Evolutionary conservation across 345 rosid species (phyloP), one percentile per base, ranked within the genome.

Genomic region (Salix exigua): DNA sequence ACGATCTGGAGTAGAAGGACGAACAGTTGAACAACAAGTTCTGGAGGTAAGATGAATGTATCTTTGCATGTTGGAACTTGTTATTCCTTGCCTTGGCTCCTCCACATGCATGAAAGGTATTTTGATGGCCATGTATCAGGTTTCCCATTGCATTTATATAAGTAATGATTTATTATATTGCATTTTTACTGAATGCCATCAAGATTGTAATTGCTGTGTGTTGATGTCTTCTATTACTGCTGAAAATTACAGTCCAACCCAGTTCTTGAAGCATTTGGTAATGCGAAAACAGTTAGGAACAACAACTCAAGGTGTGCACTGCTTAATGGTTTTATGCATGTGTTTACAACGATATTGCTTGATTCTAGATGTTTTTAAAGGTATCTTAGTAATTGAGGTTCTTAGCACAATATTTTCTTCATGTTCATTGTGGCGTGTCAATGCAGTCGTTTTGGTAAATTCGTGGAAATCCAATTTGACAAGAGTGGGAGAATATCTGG

Each of bases 241-340:
- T 75, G 79, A 50, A 68, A 63, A 62, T 70, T 76, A 80, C 90
- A 94, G 98, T 94, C 98, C 71, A 94, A 94, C 85, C 98, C 98
- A 46, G 98, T 94, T 83, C 98, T 94, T 81, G 98, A 94, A 94
- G 96, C 98, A 76, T 94, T 94, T 88, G 98, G 98, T 23, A 94
- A 94, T 79, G 98, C 98, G 11, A 94, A 94, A 80, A 94, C 98
- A 74, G 93, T 94, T 40, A 88, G 98, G 84, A 94, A 94, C 80
- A 94, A 94, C 84, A 94, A 94, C 84, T 94, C 98, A 73, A 94
- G 98, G 98, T 92, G 17, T 17, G 64, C 30, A 50, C 74, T 71
- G 58, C 17, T 71, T 71, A 66, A 33, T 30, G 62, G 61, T 46
- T 77, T 70, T 40, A 63, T 31, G 25, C 44, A 71, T 17, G 67